phyloP scores from a whole-genome alignment of 2,329 filamentous ascomycete genomes.

The Stemphylium beticola region DNA sequence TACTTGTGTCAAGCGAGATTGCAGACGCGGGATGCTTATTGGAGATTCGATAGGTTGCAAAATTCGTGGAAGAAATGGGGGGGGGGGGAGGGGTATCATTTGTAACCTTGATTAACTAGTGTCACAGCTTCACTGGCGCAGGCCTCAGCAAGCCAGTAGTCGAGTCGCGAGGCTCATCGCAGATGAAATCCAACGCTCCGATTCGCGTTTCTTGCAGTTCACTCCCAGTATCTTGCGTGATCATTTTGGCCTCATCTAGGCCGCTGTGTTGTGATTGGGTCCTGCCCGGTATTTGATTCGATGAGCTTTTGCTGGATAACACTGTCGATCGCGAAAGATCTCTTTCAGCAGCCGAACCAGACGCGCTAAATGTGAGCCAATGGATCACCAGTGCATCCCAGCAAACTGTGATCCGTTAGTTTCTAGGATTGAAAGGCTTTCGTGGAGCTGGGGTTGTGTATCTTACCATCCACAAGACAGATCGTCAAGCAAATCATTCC shows the following conservation, averaged over 20 bases:
- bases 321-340: constrained; percentile 1
- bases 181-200: not conserved
- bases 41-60: not conserved
- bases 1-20: not conserved
- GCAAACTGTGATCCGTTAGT: constrained; percentile 13
- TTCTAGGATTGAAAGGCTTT: not conserved
- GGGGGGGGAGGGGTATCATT: no score
- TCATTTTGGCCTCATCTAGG: not conserved
- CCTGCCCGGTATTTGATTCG: not conserved
- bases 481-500: constrained; percentile 49
- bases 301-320: not conserved
- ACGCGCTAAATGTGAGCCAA: constrained; percentile 28
- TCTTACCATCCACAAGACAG: constrained; percentile 48
- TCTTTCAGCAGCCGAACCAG: constrained; percentile 12
- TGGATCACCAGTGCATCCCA: constrained; percentile 27
- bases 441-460: not conserved
- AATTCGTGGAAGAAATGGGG: not conserved
- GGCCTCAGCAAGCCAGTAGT: not conserved
- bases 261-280: not conserved
- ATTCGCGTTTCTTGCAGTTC: not conserved
- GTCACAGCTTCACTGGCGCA: not conserved
- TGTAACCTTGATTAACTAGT: not conserved
- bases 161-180: not conserved
- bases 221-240: not conserved
- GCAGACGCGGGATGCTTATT: not conserved